A percentile compares a stretch with the other conserved stretches of the same genome.
Evolutionary conservation across 345 rosid species (phyloP).

Genomic region (Microthlaspi erraticum): DNA sequence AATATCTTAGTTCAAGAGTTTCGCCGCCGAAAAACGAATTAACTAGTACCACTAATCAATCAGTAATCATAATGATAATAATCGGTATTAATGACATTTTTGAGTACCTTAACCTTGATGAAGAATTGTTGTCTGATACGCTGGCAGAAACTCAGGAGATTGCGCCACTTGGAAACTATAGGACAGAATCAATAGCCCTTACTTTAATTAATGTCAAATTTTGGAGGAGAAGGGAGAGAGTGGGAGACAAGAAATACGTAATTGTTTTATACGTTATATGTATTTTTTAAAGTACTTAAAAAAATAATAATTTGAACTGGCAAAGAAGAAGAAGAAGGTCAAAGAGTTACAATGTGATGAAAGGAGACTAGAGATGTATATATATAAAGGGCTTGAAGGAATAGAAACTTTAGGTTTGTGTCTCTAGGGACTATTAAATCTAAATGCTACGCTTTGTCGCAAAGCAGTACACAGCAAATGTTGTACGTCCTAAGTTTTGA

Average conservation of each 20-base stretch:
- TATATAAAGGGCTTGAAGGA: conserved; percentile 18
- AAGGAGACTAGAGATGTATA: conserved; percentile 4
- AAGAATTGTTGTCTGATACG: conserved; percentile 43
- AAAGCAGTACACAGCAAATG: conserved; percentile 39
- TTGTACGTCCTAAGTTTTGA: conserved; percentile 46
- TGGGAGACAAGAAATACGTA: conserved; percentile 39
- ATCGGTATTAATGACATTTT: conserved; percentile 4
- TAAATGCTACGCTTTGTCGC: conserved; percentile 43
- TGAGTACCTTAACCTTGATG: conserved; percentile 42
- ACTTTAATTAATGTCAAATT: conserved; percentile 1
- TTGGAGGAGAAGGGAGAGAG: conserved; percentile 24
- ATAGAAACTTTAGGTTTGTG: conserved; percentile 26
- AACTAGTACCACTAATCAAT: conserved; percentile 3
- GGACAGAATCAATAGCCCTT: conserved; percentile 21
- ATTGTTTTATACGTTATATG: conserved; percentile 23
- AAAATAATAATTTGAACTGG: conserved; percentile 11
- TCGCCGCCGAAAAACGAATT: conserved; percentile 28
- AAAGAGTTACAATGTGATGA: conserved; percentile 21
- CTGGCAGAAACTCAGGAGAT: conserved; percentile 39
- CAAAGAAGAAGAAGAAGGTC: neutral
- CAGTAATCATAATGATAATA: neutral
- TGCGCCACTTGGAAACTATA: conserved; percentile 33
- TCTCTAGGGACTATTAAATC: conserved; percentile 14
- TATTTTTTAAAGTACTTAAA: neutral
- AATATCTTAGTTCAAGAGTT: conserved; percentile 33